Evolutionary conservation across 2,329 filamentous ascomycete genomes (phyloP).

Genomic region (Cercospora berteroae): DNA sequence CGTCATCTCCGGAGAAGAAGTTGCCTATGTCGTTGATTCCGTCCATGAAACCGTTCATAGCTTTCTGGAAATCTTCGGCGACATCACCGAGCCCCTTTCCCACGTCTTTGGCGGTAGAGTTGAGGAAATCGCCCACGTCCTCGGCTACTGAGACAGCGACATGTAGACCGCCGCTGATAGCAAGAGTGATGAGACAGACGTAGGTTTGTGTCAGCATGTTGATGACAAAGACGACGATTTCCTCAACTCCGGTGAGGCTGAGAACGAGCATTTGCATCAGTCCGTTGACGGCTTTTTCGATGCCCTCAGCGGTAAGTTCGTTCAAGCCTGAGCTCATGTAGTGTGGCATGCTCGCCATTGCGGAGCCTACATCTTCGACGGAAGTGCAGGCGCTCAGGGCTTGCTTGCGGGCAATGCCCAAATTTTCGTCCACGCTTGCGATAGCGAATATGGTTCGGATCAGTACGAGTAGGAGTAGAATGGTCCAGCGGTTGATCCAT

Average conservation of each 20-base stretch:
- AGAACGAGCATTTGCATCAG: constrained; percentile 77
- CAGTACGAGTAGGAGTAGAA: constrained; percentile 82
- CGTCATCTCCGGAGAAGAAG: constrained; percentile 42
- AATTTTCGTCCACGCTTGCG: constrained; percentile 67
- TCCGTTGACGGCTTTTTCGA: constrained; percentile 76
- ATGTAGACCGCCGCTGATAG: constrained; percentile 74
- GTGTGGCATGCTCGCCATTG: constrained; percentile 97
- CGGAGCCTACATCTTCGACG: constrained; percentile 88
- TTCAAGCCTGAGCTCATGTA: constrained; percentile 90
- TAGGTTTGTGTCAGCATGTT: constrained; percentile 89
- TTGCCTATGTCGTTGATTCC: constrained; percentile 47
- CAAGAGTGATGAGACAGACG: constrained; percentile 80
- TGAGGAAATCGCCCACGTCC: constrained; percentile 60
- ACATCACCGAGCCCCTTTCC: constrained; percentile 53
- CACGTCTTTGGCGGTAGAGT: constrained; percentile 59
- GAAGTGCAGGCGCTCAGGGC: constrained; percentile 86
- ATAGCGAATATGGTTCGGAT: constrained; percentile 76
- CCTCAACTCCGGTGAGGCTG: constrained; percentile 77
- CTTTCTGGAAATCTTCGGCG: constrained; percentile 43
- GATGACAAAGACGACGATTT: constrained; percentile 87
- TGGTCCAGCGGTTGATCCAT: constrained; percentile 97
- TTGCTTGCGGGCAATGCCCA: constrained; percentile 72
- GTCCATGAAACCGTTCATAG: constrained; percentile 58
- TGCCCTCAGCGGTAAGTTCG: constrained; percentile 72
- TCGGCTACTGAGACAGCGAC: constrained; percentile 63